Percentiles rank a stretch among this genome's conserved stretches.
phyloP scores from a whole-genome alignment of 2,329 filamentous ascomycete species.

The Plectosphaerella cucumerina region DNA sequence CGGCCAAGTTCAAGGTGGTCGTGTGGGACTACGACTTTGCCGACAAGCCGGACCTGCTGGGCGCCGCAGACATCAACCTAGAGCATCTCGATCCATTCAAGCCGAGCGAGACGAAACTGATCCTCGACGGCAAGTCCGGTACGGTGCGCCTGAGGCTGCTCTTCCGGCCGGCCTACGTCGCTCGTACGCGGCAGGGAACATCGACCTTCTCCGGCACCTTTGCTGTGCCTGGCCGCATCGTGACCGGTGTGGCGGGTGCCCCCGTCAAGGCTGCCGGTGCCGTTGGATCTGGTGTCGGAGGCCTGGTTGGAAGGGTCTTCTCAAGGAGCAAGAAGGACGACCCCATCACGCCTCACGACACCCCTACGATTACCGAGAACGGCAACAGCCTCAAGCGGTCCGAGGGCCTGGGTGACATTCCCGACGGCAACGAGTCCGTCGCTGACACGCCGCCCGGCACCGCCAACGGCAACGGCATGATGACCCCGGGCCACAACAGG shows the following conservation, averaged over 20 bases:
- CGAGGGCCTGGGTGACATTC: slow-evolving; percentile 25
- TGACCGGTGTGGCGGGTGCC: slow-evolving; percentile 73
- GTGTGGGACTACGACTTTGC: slow-evolving; percentile 97
- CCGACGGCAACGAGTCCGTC: slow-evolving; percentile 13
- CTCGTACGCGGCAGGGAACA: slow-evolving; percentile 79
- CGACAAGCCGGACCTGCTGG: slow-evolving; percentile 89
- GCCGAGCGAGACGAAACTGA: slow-evolving; percentile 68
- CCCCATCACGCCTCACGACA: slow-evolving; percentile 23
- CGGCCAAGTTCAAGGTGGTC: slow-evolving; percentile 74
- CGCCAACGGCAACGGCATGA: slow-evolving; percentile 20
- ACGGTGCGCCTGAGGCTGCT: slow-evolving; percentile 76
- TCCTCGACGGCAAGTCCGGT: slow-evolving; percentile 86
- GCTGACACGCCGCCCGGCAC: slow-evolving; percentile 25
- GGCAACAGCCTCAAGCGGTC: slow-evolving; percentile 39
- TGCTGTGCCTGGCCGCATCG: slow-evolving; percentile 79
- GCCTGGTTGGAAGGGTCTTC: slow-evolving; percentile 62
- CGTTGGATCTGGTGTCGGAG: slow-evolving; percentile 77
- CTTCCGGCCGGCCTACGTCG: slow-evolving; percentile 91
- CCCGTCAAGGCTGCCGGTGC: slow-evolving; percentile 91
- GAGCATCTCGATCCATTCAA: slow-evolving; percentile 80
- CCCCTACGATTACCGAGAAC: slow-evolving; percentile 39
- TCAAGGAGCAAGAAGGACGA: slow-evolving; percentile 61
- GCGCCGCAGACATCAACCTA: slow-evolving; percentile 70
- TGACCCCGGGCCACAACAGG: slow-evolving; percentile 37
- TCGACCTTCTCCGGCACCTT: slow-evolving; percentile 93